These are phyloP conservation scores for Trametes polyzona DNA, from an alignment of 1,284 basidiomycete species.

Conservation along the genomic window DNA sequence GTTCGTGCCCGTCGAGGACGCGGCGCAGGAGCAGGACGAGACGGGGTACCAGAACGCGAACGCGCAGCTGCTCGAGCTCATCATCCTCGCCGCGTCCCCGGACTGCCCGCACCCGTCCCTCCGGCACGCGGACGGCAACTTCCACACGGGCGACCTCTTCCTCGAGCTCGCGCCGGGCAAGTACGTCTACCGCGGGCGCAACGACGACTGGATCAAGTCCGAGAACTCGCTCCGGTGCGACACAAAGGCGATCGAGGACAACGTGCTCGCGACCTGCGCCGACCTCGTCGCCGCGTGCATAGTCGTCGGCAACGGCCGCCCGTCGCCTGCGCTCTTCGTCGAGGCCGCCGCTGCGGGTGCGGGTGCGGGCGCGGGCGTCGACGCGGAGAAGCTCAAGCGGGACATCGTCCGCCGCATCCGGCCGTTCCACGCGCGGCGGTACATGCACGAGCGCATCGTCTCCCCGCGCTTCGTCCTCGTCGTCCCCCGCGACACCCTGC, in stretches of 20 bases:
- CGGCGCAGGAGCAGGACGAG: conserved; percentile 37
- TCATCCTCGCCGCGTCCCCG: conserved; percentile 62
- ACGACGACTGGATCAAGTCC: conserved; percentile 82
- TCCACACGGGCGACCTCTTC: conserved; percentile 78
- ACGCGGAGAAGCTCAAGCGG: conserved; percentile 57
- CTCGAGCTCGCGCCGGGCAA: conserved; percentile 55
- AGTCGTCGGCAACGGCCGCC: conserved; percentile 67
- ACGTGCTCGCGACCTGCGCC: conserved; percentile 57
- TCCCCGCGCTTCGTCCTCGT: conserved; percentile 58
- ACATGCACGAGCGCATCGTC: conserved; percentile 69
- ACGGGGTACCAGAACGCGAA: conserved; percentile 53
- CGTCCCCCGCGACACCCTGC: conserved; percentile 56
- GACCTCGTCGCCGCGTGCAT: conserved; percentile 63
- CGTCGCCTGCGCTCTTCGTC: conserved; percentile 69
- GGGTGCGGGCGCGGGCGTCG: conserved; percentile 45
- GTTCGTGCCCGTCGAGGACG: conserved; percentile 55
- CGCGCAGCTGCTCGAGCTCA: conserved; percentile 60
- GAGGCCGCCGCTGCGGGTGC: conserved; percentile 52
- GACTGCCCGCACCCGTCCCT: conserved; percentile 70
- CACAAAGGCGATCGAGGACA: conserved; percentile 77
- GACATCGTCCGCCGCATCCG: conserved; percentile 69
- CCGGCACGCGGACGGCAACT: conserved; percentile 61
- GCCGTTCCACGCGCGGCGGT: conserved; percentile 64
- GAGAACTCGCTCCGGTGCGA: conserved; percentile 74
- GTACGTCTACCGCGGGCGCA: conserved; percentile 67